These are phyloP conservation scores for Pichia norvegensis DNA, from an alignment of 1,139 yeast genomes.

Conservation along the genomic window DNA sequence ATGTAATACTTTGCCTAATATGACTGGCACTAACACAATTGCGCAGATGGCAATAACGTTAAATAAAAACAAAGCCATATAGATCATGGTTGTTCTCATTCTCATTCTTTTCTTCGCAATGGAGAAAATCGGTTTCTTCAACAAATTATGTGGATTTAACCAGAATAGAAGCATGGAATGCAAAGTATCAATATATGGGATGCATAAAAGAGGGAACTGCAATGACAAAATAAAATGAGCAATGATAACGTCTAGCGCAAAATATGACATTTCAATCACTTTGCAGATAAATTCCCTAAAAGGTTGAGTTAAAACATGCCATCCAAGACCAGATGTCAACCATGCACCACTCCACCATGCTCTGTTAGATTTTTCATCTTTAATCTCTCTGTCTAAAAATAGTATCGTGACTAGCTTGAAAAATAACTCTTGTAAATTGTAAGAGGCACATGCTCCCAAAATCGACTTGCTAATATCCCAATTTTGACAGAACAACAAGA, in stretches of 20 bases:
- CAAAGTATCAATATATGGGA: constrained; percentile 51
- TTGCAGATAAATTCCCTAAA: constrained; percentile 48
- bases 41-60: constrained; percentile 28
- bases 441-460: constrained; percentile 39
- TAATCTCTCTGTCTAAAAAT: constrained; percentile 43
- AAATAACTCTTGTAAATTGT: constrained; percentile 38
- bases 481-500: constrained; percentile 45
- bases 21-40: constrained; percentile 35
- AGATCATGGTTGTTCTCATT: constrained; percentile 29
- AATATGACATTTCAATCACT: constrained; percentile 45
- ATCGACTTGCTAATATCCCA: constrained; percentile 45
- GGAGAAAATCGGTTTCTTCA: constrained; percentile 36
- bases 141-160: constrained; percentile 47
- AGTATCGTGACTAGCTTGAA: constrained; percentile 35
- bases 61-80: constrained; percentile 32
- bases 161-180: constrained; percentile 54
- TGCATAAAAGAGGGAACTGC: constrained; percentile 45
- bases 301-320: constrained; percentile 45
- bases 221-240: constrained; percentile 45
- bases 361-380: constrained; percentile 41
- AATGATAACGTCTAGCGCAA: constrained; percentile 44
- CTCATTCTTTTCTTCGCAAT: constrained; percentile 21
- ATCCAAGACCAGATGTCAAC: constrained; percentile 47
- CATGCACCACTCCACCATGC: constrained; percentile 72
- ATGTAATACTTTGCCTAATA: constrained; percentile 29